A percentile compares a stretch with the other conserved stretches of the same genome.
Conservation (phyloP, 441 rosid species). For the Dalechampia spathulata region DNA sequence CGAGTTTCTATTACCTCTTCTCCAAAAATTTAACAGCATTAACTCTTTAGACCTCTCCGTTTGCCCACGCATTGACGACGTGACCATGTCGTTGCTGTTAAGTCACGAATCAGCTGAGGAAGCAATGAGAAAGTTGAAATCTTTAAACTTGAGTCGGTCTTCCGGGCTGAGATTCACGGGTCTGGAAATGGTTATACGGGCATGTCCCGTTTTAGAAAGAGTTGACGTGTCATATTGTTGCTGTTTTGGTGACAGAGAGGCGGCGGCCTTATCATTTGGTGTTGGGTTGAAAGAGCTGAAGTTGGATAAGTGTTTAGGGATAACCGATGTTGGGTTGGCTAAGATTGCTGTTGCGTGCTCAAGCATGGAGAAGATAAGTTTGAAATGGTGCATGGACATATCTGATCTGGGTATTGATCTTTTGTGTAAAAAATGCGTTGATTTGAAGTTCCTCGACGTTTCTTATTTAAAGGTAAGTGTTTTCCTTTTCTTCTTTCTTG, state of each 20-base stretch:
- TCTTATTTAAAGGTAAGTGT: conserved; percentile 76
- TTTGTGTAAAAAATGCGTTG: conserved; percentile 62
- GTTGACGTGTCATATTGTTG: conserved; percentile 73
- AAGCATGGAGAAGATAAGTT: conserved; percentile 56
- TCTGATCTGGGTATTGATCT: conserved; percentile 75
- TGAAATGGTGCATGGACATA: conserved; percentile 96
- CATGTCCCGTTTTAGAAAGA: conserved; percentile 47
- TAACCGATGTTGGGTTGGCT: conserved; percentile 82
- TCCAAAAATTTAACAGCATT: conserved; percentile 36
- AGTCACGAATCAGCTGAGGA: conserved; percentile 14
- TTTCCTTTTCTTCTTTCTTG: not conserved
- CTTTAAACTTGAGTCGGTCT: conserved; percentile 52
- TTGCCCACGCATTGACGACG: conserved; percentile 70
- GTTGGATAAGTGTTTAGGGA: conserved; percentile 68
- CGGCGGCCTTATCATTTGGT: conserved; percentile 60
- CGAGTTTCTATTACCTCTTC: conserved; percentile 53
- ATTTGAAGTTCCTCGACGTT: conserved; percentile 57
- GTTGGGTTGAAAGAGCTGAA: conserved; percentile 51
- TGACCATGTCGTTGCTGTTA: conserved; percentile 36
- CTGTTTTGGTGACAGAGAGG: conserved; percentile 71
- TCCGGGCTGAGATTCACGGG: conserved; percentile 50
- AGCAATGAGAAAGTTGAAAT: conserved; percentile 37
- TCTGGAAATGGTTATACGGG: conserved; percentile 44
- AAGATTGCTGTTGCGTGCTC: conserved; percentile 70
- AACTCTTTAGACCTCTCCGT: conserved; percentile 66